Percentiles rank a stretch among this genome's conserved stretches.
phyloP scores from a whole-genome alignment of 331 rosid genomes.

The Telfairia occidentalis region DNA sequence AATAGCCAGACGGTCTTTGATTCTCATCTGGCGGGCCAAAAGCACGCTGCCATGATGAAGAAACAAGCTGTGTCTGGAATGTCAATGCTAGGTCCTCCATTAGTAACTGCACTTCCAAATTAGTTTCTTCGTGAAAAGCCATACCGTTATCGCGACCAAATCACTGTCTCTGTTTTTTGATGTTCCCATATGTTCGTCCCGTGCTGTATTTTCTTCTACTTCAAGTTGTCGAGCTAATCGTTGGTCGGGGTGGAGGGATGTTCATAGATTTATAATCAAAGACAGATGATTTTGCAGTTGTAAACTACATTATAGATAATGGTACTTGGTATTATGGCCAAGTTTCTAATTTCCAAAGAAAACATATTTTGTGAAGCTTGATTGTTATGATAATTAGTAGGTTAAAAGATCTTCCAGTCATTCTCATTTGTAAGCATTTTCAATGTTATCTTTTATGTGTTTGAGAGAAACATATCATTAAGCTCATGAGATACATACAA shows the following conservation, averaged over 20 bases:
- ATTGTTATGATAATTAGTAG: background rate
- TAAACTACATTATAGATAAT: background rate
- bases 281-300: conserved; percentile 1
- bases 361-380: background rate
- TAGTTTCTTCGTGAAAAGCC: background rate
- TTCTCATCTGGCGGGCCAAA: conserved; percentile 48
- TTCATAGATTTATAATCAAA: background rate
- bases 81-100: background rate
- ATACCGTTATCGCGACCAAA: background rate
- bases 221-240: background rate
- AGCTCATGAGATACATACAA: no score
- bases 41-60: conserved; percentile 44
- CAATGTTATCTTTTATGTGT: background rate
- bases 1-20: conserved; percentile 40
- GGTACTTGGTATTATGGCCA: background rate
- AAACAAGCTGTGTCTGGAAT: conserved; percentile 20
- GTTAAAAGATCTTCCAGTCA: background rate
- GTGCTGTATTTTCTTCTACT: conserved; percentile 20
- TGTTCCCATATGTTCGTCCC: conserved; percentile 1
- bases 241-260: background rate
- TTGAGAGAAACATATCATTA: background rate
- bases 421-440: background rate
- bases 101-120: background rate
- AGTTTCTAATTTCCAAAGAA: background rate
- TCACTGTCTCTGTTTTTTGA: conserved; percentile 7